Evolutionary conservation across 1,284 basidiomycete genomes (phyloP).

Genomic region (Cryptococcus hybrid): DNA sequence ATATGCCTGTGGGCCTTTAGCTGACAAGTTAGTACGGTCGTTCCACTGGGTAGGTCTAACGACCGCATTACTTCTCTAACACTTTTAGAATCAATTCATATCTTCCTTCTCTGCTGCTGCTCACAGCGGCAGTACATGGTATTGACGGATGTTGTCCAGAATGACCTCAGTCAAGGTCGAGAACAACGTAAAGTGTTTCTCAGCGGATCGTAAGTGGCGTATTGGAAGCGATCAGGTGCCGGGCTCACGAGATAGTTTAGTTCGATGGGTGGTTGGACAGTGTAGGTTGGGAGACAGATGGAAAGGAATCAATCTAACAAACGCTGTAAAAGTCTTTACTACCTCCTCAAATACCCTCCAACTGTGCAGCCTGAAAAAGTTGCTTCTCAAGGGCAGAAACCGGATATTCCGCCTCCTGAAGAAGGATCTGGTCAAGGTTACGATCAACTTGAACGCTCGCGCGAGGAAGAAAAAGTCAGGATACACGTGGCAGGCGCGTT

Average conservation of each 20-base stretch:
- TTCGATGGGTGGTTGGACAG: neutral
- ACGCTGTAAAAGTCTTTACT: conserved; percentile 43
- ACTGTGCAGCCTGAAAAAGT: conserved; percentile 18
- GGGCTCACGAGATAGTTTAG: neutral
- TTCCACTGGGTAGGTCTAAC: neutral
- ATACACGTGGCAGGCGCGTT: conserved; percentile 49
- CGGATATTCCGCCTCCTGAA: conserved; percentile 17
- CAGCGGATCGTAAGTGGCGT: conserved; percentile 47
- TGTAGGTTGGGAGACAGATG: conserved; percentile 1
- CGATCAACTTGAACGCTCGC: conserved; percentile 15
- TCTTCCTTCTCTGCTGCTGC: conserved; percentile 48
- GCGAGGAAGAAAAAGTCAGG: conserved; percentile 20
- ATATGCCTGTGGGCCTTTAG: no score
- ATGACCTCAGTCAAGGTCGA: conserved; percentile 33
- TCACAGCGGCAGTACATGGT: conserved; percentile 53
- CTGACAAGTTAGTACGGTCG: conserved; percentile 3
- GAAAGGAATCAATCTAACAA: no score
- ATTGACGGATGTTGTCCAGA: conserved; percentile 49
- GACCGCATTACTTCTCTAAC: conserved; percentile 3
- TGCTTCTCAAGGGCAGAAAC: conserved; percentile 7
- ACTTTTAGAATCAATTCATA: conserved; percentile 50
- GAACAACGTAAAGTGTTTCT: conserved; percentile 49
- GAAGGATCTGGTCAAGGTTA: conserved; percentile 13
- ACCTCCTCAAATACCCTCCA: conserved; percentile 45
- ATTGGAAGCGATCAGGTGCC: neutral